Conservation (phyloP, 495 filamentous ascomycete species). For the Amphirosellinia nigrospora region DNA sequence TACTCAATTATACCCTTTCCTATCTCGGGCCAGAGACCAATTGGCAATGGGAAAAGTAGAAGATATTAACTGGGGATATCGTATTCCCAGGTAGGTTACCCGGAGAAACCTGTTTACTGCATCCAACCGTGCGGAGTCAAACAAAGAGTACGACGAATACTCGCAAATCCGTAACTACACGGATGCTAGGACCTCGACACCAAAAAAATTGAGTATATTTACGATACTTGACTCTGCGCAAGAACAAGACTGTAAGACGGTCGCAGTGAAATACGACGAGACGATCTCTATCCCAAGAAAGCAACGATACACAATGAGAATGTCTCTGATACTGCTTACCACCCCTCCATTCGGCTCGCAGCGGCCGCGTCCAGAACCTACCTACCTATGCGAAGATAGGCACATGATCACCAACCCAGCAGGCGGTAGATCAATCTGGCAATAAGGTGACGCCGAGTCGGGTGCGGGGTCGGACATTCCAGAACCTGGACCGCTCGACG, state of each 20-base stretch:
- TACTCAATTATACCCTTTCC: background rate
- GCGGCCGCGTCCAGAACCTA: background rate
- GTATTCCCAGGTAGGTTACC: background rate
- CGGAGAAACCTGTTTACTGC: background rate
- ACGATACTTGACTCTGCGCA: background rate
- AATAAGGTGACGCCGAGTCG: background rate
- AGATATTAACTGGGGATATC: background rate
- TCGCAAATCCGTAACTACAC: background rate
- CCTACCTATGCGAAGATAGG: too few species aligned
- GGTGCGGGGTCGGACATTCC: slow-evolving; percentile 9
- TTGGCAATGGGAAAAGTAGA: background rate
- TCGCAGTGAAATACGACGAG: background rate
- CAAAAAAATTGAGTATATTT: background rate
- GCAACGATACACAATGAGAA: background rate
- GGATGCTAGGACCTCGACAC: background rate
- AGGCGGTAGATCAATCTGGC: background rate
- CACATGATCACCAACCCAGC: background rate
- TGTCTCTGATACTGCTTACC: background rate
- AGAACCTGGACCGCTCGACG: background rate
- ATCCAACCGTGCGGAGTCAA: slow-evolving; percentile 1
- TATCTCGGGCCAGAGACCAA: background rate
- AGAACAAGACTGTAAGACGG: background rate
- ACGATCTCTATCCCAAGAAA: background rate
- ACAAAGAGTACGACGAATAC: background rate
- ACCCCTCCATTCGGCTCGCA: background rate